phyloP scores from a whole-genome alignment of 306 rosid species.

The Citrullus amarus region DNA sequence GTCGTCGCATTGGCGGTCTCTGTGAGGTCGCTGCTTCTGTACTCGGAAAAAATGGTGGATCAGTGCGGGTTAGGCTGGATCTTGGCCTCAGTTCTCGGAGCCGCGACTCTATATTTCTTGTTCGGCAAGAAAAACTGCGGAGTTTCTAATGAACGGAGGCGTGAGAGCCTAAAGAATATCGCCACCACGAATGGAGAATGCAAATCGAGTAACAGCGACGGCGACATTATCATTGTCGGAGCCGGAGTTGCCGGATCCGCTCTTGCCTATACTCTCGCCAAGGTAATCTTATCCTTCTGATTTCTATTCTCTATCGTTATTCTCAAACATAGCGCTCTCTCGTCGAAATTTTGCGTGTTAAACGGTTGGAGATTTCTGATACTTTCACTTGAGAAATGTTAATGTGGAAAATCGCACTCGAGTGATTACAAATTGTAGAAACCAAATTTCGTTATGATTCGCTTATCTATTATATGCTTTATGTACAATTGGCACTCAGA shows the following conservation, averaged over 20 bases:
- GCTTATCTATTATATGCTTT: background rate
- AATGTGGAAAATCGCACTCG: background rate
- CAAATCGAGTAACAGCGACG: constrained; percentile 32
- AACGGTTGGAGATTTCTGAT: background rate
- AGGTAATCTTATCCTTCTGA: constrained; percentile 27
- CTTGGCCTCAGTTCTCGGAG: constrained; percentile 25
- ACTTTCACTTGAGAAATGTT: background rate
- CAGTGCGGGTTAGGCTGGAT: constrained; percentile 38
- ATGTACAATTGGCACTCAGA: background rate
- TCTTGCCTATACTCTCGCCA: constrained; percentile 87
- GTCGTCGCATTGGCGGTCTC: constrained; percentile 14
- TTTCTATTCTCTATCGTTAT: background rate
- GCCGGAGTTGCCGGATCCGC: constrained; percentile 97
- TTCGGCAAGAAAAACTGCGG: constrained; percentile 11
- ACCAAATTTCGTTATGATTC: background rate
- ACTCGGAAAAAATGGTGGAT: constrained; percentile 29
- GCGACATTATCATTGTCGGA: constrained; percentile 75
- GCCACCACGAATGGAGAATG: constrained; percentile 41
- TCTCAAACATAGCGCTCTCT: background rate
- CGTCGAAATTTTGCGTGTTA: background rate
- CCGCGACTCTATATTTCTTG: constrained; percentile 24
- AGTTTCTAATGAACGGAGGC: constrained; percentile 12
- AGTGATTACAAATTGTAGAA: background rate
- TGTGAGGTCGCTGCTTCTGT: constrained; percentile 14
- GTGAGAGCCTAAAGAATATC: constrained; percentile 23